Conservation (phyloP, 2,329 filamentous ascomycete genomes). For the Escovopsis weberi region DNA sequence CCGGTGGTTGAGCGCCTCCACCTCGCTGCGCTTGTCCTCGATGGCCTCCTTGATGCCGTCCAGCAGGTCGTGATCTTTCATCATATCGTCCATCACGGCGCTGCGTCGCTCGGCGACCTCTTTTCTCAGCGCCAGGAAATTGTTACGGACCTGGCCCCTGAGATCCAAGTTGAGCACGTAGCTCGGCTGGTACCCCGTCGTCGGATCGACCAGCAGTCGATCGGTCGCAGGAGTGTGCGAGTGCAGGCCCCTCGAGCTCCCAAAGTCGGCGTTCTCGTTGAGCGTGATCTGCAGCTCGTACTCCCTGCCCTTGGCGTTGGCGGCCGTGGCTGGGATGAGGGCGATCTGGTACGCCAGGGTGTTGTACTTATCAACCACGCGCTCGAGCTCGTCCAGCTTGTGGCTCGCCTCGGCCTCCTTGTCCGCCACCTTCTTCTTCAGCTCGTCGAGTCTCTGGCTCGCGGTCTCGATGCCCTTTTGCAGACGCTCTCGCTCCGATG, state of each 20-base stretch:
- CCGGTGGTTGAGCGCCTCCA: conserved; percentile 80
- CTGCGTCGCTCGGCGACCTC: conserved; percentile 85
- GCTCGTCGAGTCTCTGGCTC: conserved; percentile 63
- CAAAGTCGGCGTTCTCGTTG: conserved; percentile 65
- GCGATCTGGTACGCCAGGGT: conserved; percentile 87
- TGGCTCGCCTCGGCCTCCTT: conserved; percentile 77
- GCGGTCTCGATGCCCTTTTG: conserved; percentile 75
- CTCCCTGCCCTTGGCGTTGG: conserved; percentile 70
- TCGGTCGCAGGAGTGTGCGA: conserved; percentile 37
- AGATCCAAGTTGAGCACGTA: conserved; percentile 84
- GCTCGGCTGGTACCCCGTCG: conserved; percentile 77
- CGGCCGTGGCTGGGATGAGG: conserved; percentile 70
- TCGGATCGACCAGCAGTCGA: conserved; percentile 65
- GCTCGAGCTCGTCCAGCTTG: conserved; percentile 85
- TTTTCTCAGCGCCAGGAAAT: conserved; percentile 65
- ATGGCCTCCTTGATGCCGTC: conserved; percentile 94
- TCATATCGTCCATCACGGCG: conserved; percentile 71
- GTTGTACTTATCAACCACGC: conserved; percentile 82
- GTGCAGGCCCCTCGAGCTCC: conserved; percentile 23
- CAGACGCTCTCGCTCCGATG: conserved; percentile 83
- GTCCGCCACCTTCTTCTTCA: conserved; percentile 67
- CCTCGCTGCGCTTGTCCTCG: conserved; percentile 85
- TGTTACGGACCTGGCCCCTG: conserved; percentile 65
- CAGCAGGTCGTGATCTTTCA: conserved; percentile 86
- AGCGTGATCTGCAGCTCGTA: conserved; percentile 79